Percentiles rank a stretch among this genome's conserved stretches.
phyloP scores from a whole-genome alignment of 2,329 filamentous ascomycete genomes.

The Tolypocladium sp. region DNA sequence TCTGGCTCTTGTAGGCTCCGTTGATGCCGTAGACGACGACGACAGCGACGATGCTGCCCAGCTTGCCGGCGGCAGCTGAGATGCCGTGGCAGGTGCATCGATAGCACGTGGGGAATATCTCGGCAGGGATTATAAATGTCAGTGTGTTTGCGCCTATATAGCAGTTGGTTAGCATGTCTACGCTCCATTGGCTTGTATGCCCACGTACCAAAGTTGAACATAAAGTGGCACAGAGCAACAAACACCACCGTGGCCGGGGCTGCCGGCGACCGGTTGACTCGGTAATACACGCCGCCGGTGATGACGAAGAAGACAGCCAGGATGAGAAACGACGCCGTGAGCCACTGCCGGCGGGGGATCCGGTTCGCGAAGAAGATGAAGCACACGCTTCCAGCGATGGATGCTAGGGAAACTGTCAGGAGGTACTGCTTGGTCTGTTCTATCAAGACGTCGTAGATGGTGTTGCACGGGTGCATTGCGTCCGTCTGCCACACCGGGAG shows the following conservation, averaged over 20 bases:
- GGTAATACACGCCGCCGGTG: constrained; percentile 41
- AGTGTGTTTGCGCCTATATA: constrained; percentile 46
- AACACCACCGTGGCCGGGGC: constrained; percentile 38
- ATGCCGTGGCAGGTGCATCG: constrained; percentile 54
- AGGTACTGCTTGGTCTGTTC: constrained; percentile 45
- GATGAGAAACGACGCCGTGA: constrained; percentile 39
- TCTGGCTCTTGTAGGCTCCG: constrained; percentile 28
- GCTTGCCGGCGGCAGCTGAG: constrained; percentile 50
- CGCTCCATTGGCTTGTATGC: neutral
- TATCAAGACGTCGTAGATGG: constrained; percentile 41
- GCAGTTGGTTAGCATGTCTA: neutral
- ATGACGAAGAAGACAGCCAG: constrained; percentile 37
- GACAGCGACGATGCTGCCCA: constrained; percentile 45
- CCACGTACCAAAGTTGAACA: constrained; percentile 43
- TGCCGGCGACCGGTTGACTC: constrained; percentile 28
- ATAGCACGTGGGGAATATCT: constrained; percentile 56
- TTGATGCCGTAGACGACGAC: constrained; percentile 42
- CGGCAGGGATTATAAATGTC: constrained; percentile 55
- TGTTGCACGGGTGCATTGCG: constrained; percentile 36
- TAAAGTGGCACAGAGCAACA: constrained; percentile 43
- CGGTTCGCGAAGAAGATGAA: constrained; percentile 39
- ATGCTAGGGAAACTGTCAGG: constrained; percentile 40
- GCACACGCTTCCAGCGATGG: constrained; percentile 38
- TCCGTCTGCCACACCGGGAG: constrained; percentile 43
- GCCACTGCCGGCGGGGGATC: constrained; percentile 37